Conservation (phyloP, 2,329 filamentous ascomycete species). For the Volutella citrinella region DNA sequence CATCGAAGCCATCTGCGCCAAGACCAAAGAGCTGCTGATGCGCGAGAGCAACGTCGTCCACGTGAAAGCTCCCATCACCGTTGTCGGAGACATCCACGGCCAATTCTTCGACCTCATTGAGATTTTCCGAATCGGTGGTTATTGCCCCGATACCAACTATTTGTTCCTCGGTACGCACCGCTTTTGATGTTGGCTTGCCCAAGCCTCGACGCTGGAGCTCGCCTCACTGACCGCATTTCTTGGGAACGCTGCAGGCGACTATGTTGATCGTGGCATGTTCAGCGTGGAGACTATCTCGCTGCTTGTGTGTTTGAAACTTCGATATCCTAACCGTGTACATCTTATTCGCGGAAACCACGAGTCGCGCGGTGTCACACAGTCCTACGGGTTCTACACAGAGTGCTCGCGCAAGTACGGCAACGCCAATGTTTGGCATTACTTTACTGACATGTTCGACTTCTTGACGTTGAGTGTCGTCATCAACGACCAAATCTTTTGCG, state of each 20-base stretch:
- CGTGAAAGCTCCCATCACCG: conserved; percentile 90
- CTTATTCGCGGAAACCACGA: conserved; percentile 98
- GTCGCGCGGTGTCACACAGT: conserved; percentile 94
- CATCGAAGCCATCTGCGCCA: conserved; percentile 98
- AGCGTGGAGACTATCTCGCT: conserved; percentile 98
- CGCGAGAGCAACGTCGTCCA: conserved; percentile 99
- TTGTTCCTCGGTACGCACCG: conserved; percentile 80
- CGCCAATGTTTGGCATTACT: conserved; percentile 98
- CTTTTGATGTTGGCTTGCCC: too few relatives aligned
- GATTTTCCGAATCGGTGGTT: conserved; percentile 97
- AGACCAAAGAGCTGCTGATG: conserved; percentile 98
- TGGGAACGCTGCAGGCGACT: conserved; percentile 65
- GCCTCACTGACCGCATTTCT: conserved; percentile 10
- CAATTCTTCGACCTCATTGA: conserved; percentile 99
- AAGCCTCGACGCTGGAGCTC: not conserved
- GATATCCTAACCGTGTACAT: conserved; percentile 94
- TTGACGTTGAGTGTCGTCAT: conserved; percentile 95
- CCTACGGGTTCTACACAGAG: conserved; percentile 98
- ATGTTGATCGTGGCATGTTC: conserved; percentile 97
- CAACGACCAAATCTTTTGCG: conserved; percentile 98
- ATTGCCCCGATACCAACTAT: conserved; percentile 97
- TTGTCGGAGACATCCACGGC: conserved; percentile 97
- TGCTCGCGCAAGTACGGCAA: conserved; percentile 98
- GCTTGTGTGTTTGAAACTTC: conserved; percentile 92
- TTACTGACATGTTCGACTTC: conserved; percentile 99